phyloP scores from a whole-genome alignment of 2,329 filamentous ascomycete genomes.

The Apiospora marii region DNA sequence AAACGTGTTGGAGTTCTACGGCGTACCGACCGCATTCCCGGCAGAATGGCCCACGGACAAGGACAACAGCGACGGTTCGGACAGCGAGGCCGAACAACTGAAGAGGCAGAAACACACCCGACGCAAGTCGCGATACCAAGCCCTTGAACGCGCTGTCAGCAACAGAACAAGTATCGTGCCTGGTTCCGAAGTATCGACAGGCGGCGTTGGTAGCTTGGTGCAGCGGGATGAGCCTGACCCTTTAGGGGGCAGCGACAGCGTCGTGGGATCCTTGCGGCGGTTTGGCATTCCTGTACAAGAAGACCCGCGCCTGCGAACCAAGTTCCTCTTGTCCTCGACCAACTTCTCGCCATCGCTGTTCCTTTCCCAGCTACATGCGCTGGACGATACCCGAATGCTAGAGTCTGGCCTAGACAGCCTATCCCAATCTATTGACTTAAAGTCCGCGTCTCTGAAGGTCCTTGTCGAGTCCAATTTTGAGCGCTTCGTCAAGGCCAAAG shows the following conservation, averaged over 20 bases:
- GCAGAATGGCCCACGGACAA: conserved; percentile 87
- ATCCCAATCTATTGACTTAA: conserved; percentile 93
- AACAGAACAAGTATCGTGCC: conserved; percentile 71
- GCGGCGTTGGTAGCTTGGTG: conserved; percentile 77
- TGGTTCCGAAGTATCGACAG: conserved; percentile 71
- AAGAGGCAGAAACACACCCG: conserved; percentile 59
- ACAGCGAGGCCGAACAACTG: conserved; percentile 62
- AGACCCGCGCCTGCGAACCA: conserved; percentile 77
- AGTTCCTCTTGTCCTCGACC: conserved; percentile 93
- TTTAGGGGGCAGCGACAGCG: conserved; percentile 85
- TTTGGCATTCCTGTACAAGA: conserved; percentile 85
- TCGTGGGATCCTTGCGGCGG: conserved; percentile 80
- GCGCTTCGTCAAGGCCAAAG: conserved; percentile 95
- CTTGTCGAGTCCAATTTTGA: conserved; percentile 98
- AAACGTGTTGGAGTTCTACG: conserved; percentile 87
- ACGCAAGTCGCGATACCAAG: conserved; percentile 83
- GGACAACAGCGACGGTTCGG: conserved; percentile 69
- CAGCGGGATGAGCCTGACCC: conserved; percentile 94
- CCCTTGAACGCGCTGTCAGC: conserved; percentile 78
- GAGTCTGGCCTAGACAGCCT: conserved; percentile 85
- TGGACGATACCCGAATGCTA: conserved; percentile 82
- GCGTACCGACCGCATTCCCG: conserved; percentile 79
- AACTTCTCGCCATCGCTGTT: conserved; percentile 94
- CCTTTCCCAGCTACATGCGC: conserved; percentile 88
- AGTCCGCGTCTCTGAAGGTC: conserved; percentile 94